Conservation (phyloP, 2,329 filamentous ascomycete species). For the Colletotrichum coccodes region DNA sequence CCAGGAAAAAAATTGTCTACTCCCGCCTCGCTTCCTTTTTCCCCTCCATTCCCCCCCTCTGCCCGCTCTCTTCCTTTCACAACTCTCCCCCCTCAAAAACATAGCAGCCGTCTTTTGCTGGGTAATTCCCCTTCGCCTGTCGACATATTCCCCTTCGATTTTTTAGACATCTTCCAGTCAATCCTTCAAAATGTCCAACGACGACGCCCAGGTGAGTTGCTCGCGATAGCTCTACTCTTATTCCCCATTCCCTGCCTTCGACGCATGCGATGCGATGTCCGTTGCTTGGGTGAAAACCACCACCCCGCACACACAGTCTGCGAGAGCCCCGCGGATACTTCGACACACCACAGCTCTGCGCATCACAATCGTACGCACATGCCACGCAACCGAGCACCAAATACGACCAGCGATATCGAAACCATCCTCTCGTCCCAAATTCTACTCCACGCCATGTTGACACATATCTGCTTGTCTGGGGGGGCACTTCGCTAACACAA, state of each 20-base stretch:
- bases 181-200: slow-evolving; percentile 65
- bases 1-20: slow-evolving; percentile 36
- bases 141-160: slow-evolving; percentile 36
- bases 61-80: slow-evolving; percentile 34
- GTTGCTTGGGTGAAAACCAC: slow-evolving; percentile 38
- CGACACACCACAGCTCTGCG: slow-evolving; percentile 29
- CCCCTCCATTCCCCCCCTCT: slow-evolving; percentile 32
- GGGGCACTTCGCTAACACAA: neutral
- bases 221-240: slow-evolving; percentile 29
- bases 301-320: slow-evolving; percentile 56
- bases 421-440: neutral
- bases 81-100: slow-evolving; percentile 28
- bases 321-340: slow-evolving; percentile 36
- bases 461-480: neutral
- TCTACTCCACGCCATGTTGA: neutral
- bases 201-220: slow-evolving; percentile 61
- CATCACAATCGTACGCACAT: slow-evolving; percentile 12
- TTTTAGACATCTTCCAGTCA: slow-evolving; percentile 39
- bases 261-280: slow-evolving; percentile 39
- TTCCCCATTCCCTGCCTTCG: slow-evolving; percentile 33
- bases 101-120: slow-evolving; percentile 32
- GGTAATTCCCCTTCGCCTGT: slow-evolving; percentile 36
- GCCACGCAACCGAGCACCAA: slow-evolving; percentile 2
- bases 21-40: slow-evolving; percentile 34
- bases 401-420: slow-evolving; percentile 9